phyloP scores from a whole-genome alignment of 169 alveolate species.

The Plasmodium coatneyi region DNA sequence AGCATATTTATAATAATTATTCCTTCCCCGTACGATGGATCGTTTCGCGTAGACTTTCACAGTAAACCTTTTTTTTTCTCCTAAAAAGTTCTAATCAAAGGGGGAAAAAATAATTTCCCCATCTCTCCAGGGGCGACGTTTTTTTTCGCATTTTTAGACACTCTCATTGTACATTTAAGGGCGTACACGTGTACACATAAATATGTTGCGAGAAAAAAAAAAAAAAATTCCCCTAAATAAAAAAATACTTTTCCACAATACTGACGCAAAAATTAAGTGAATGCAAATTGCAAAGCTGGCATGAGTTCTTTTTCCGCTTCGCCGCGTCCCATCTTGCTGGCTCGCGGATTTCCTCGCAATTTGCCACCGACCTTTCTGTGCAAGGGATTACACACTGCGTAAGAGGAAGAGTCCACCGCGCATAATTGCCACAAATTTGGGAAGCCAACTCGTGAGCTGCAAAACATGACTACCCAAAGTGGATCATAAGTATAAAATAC shows the following conservation, averaged over 20 bases:
- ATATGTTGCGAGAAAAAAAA: neutral
- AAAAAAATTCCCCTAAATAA: neutral
- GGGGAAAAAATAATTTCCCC: neutral
- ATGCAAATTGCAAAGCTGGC: neutral
- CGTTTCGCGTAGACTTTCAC: neutral
- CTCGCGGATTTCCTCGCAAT: neutral
- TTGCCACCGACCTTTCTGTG: neutral
- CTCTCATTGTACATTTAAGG: neutral
- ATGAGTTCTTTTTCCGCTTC: neutral
- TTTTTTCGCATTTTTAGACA: conserved; percentile 2
- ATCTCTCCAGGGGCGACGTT: neutral
- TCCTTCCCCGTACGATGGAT: neutral
- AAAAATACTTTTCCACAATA: neutral
- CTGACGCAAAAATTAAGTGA: neutral
- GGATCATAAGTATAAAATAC: neutral
- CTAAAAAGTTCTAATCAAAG: neutral
- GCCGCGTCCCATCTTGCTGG: neutral
- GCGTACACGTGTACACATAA: neutral
- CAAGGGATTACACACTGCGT: neutral
- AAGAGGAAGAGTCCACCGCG: neutral
- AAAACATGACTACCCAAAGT: neutral
- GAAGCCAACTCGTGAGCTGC: neutral
- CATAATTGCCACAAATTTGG: neutral
- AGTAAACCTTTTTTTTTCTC: neutral
- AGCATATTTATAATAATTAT: neutral